Evolutionary conservation across 78 protist genomes (phyloP), one percentile per base, ranked within the genome.

Genomic region (Dictyostelium citrinum): DNA sequence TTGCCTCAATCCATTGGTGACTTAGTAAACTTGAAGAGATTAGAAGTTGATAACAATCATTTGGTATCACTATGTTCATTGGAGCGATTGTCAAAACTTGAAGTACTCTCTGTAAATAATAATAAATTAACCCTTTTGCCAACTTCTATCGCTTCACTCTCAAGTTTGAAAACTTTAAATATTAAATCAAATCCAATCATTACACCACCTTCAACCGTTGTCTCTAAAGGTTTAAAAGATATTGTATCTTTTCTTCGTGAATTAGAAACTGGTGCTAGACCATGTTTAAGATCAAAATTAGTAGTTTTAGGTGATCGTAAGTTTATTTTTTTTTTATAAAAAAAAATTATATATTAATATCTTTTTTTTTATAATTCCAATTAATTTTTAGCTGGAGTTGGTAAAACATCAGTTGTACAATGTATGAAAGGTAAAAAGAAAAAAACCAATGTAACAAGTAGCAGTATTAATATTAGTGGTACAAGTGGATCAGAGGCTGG

Each of bases 211-310:
- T 45, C 93, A 24, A 79, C 93, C 37, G 51, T 88, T 27, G 33
- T 88, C 16, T 74, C 83, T 16, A 88, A 88, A 35, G 93, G 93
- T 78, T 46, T 88, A 11, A 88, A 88, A 45, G 93, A 88, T 49
- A 88, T 88, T 12, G 77, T 88, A 12, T 16, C 79, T 1, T 88
- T 88, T 43, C 27, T 88, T 12, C 77, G 93, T 35, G 93, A 88
- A 64, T 41, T 88, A 6, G 93, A 88, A 68, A 88, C 93, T n/a
- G 93, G 93, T 78, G 93, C 84, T 5, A 58, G 93, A 78, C 93
- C 93, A 43, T 88, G 85, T 46, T 41, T 88, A 35, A 37, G 93
- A 49, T 88, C 93, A 24, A 88, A 88, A 35, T 33, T 88, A 7
- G 37, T 88, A 3, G 93, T 88, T 12, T 70, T 88, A 16, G 93